A percentile compares a stretch with the other conserved stretches of the same genome.
Conservation (phyloP, 768 basidiomycete genomes). For the Tricholoma bakamatsutake region DNA sequence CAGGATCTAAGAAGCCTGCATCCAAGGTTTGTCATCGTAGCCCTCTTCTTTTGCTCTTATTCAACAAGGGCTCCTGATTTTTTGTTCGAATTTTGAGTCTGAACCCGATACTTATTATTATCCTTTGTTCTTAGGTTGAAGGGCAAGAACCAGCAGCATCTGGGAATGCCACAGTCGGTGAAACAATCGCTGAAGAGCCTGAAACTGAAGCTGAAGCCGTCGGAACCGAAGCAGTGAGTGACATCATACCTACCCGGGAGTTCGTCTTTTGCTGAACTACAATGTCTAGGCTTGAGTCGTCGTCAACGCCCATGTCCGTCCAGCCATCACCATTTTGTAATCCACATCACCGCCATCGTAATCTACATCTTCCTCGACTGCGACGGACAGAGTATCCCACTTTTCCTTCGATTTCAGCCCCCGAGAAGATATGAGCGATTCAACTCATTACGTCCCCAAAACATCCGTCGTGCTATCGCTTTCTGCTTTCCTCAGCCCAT, state of each 20-base stretch:
- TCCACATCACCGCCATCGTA: conserved; percentile 6
- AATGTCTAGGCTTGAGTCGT: conserved; percentile 3
- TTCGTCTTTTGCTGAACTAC: background rate
- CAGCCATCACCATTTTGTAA: conserved; percentile 8
- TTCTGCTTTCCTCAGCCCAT: conserved; percentile 13
- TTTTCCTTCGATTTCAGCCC: conserved; percentile 3
- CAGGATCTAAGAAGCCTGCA: conserved; percentile 56
- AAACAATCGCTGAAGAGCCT: conserved; percentile 54
- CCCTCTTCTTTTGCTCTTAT: conserved; percentile 1
- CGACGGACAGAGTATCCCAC: conserved; percentile 11
- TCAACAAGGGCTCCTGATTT: background rate
- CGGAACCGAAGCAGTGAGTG: conserved; percentile 7
- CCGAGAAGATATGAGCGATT: conserved; percentile 1
- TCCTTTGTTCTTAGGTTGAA: conserved; percentile 26
- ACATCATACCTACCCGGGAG: background rate
- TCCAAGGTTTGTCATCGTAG: conserved; percentile 42
- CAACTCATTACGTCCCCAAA: conserved; percentile 9
- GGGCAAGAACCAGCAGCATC: conserved; percentile 33
- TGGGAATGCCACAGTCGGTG: conserved; percentile 28
- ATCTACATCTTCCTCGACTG: conserved; percentile 5
- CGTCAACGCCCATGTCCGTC: conserved; percentile 1
- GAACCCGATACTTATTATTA: conserved; percentile 10
- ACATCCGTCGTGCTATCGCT: conserved; percentile 18
- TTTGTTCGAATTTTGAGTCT: background rate
- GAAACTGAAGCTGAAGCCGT: conserved; percentile 34